A percentile compares a stretch with the other conserved stretches of the same genome.
These are phyloP conservation scores for Brasilioporus rufonigricans DNA, from an alignment of 768 basidiomycete genomes.

Conservation along the genomic window DNA sequence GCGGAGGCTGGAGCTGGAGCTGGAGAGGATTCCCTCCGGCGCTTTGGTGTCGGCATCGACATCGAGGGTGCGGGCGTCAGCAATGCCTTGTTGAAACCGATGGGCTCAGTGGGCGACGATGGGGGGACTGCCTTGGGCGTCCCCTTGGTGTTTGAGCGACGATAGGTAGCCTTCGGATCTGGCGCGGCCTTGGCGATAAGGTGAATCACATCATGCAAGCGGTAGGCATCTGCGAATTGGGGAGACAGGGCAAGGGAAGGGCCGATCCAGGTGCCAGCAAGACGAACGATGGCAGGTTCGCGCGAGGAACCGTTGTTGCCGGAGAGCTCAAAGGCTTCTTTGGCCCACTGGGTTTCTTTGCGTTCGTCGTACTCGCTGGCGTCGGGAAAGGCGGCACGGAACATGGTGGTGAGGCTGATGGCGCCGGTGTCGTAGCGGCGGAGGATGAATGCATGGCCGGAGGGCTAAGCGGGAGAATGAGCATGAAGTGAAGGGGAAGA, in stretches of 20 bases:
- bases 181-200: constrained; percentile 70
- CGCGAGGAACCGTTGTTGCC: constrained; percentile 75
- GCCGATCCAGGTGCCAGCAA: constrained; percentile 88
- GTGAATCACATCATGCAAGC: constrained; percentile 56
- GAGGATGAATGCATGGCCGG: constrained; percentile 90
- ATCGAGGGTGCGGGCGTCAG: constrained; percentile 37
- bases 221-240: constrained; percentile 63
- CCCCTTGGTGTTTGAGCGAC: constrained; percentile 53
- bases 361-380: constrained; percentile 77
- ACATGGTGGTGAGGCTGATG: constrained; percentile 93
- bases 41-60: constrained; percentile 52
- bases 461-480: constrained; percentile 43
- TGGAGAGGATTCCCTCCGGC: constrained; percentile 59
- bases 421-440: constrained; percentile 92
- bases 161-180: constrained; percentile 75
- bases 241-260: constrained; percentile 56
- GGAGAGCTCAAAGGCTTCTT: constrained; percentile 67
- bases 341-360: constrained; percentile 80
- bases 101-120: constrained; percentile 28
- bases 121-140: constrained; percentile 29
- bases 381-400: constrained; percentile 88
- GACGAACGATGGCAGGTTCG: constrained; percentile 59
- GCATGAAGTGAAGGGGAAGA: constrained; percentile 10
- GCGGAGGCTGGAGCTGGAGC: constrained; percentile 26
- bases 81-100: constrained; percentile 22